Percentiles rank a stretch among this genome's conserved stretches.
Evolutionary conservation across 768 basidiomycete genomes (phyloP).

Genomic region (Paxillus rubicundulus): DNA sequence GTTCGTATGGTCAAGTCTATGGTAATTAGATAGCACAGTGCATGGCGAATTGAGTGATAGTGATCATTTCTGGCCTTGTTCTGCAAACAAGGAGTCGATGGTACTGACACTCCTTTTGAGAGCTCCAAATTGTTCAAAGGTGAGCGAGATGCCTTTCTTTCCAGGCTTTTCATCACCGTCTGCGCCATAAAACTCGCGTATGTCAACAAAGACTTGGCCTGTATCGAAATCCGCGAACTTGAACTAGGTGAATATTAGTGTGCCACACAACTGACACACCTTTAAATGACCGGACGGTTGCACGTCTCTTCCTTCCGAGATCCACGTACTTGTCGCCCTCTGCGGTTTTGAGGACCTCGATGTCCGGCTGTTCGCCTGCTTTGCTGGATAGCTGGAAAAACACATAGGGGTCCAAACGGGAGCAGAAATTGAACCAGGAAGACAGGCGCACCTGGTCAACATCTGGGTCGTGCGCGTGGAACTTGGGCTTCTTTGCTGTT

Average conservation of each 20-base stretch:
- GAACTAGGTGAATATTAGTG: background rate
- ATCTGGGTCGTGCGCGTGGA: background rate
- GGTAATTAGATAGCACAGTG: background rate
- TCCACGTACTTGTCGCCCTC: constrained; percentile 53
- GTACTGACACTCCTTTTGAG: constrained; percentile 42
- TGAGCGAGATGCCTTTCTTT: constrained; percentile 76
- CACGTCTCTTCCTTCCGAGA: constrained; percentile 71
- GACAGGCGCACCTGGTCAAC: background rate
- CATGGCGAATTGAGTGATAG: background rate
- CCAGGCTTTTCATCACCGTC: constrained; percentile 69
- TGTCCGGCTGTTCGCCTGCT: background rate
- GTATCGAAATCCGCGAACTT: constrained; percentile 27
- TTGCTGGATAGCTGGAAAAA: constrained; percentile 11
- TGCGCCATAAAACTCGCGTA: constrained; percentile 67
- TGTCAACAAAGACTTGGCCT: constrained; percentile 61
- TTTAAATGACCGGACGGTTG: constrained; percentile 51
- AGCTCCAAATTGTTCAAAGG: constrained; percentile 63
- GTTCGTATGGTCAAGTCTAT: background rate
- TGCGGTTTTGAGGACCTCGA: constrained; percentile 14
- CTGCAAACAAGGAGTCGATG: constrained; percentile 54
- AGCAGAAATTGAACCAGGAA: background rate
- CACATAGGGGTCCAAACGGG: constrained; percentile 17
- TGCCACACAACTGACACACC: constrained; percentile 27
- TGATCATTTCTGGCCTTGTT: constrained; percentile 20
- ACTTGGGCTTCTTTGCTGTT: constrained; percentile 40